Evolutionary conservation across 352 stramenopile species (phyloP), one percentile per base, ranked within the genome.

Genomic region (Phytopythium montanum): DNA sequence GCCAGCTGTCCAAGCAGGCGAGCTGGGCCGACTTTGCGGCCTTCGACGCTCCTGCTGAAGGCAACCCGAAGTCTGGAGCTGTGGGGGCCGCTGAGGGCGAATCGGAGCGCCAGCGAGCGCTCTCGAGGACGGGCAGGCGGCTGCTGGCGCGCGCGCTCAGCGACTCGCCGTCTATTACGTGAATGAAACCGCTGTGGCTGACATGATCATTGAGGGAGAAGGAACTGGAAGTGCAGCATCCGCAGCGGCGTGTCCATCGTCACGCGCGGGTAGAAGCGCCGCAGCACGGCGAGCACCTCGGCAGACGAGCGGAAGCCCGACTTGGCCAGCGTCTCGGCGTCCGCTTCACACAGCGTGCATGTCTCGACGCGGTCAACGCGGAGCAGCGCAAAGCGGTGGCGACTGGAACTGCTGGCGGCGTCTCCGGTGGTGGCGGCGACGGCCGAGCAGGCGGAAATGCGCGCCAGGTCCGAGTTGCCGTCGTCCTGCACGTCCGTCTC

Each of bases 251-350:
- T 85, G 14, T 65, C 31, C 14, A 65, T 34, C 1, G 72, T 76
- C 36, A 92, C 68, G 36, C 69, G 34, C 14, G 72, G 70, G 42
- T 92, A 92, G 49, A 87, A 92, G 26, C 69, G 66, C 38, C 70
- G 68, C 33, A 92, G 54, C 21, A 88, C 64, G 1, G 19, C 34
- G n/a, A 87, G 59, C 45, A 90, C 62, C 8, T 87, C 63, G 19
- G 66, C 56, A 5, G 42, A 52, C 9, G 72, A 75, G 3, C 61
- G 16, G 29, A 87, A 86, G 0, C 79, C 79, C 8, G 79, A 82
- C 60, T 76, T 78, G 2, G 25, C 25, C 25, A 88, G 57, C 8
- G 75, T 83, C 0, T 53, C 23, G 8, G 52, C 18, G 38, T 77
- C 66, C 16, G 86, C 64, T 1, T 64, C 50, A 28, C 45, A 21